Conservation (phyloP, 2,329 filamentous ascomycete species). For the Paraphoma sp. region DNA sequence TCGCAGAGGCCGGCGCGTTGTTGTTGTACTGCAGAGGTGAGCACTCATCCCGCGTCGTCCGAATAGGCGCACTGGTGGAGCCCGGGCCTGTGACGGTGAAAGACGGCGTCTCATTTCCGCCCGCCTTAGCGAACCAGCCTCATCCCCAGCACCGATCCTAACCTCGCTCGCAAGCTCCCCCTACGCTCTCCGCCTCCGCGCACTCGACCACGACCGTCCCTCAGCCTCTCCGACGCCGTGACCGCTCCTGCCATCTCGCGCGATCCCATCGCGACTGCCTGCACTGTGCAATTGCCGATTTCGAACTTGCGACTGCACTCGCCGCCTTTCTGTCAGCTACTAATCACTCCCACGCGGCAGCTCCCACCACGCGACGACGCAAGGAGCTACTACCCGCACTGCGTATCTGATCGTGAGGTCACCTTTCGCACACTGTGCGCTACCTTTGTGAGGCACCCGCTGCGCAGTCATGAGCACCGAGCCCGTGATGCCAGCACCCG, state of each 20-base stretch:
- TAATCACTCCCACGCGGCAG: slow-evolving; percentile 18
- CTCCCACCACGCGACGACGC: slow-evolving; percentile 17
- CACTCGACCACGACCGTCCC: slow-evolving; percentile 18
- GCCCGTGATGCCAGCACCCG: slow-evolving; percentile 32
- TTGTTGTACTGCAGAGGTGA: slow-evolving; percentile 3
- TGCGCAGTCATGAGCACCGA: slow-evolving; percentile 48
- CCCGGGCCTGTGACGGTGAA: slow-evolving; percentile 28
- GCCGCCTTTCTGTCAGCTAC: slow-evolving; percentile 19
- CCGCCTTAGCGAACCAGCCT: slow-evolving; percentile 46
- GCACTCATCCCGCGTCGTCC: slow-evolving; percentile 9
- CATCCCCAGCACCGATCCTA: slow-evolving; percentile 38
- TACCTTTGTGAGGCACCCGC: slow-evolving; percentile 19
- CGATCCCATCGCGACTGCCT: slow-evolving; percentile 30
- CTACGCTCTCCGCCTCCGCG: slow-evolving; percentile 25
- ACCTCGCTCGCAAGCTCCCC: slow-evolving; percentile 31
- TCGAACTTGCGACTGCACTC: slow-evolving; percentile 17
- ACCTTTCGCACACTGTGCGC: slow-evolving; percentile 12
- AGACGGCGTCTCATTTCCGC: slow-evolving; percentile 46
- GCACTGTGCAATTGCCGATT: slow-evolving; percentile 16
- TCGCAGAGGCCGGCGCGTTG: slow-evolving; percentile 14
- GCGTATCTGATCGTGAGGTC: slow-evolving; percentile 21
- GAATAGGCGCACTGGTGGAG: slow-evolving; percentile 21
- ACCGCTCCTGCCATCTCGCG: slow-evolving; percentile 36
- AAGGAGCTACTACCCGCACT: slow-evolving; percentile 13
- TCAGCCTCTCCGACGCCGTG: slow-evolving; percentile 31